Evolutionary conservation across 495 filamentous ascomycete genomes (phyloP).

Genomic region (Parathielavia hyrcaniae): DNA sequence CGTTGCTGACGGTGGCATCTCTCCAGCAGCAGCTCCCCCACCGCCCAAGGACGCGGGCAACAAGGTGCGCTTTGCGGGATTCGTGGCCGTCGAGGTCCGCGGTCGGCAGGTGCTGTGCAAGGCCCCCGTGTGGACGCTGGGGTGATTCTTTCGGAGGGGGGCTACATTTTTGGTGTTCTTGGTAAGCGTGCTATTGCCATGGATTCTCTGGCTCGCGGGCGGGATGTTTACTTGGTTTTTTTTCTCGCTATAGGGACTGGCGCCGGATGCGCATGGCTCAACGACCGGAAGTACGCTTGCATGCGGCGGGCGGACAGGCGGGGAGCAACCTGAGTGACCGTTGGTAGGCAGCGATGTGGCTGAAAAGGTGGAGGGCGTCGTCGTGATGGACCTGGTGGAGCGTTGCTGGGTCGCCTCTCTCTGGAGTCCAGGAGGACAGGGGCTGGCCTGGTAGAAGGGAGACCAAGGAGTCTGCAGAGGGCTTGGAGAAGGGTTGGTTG

Average conservation of each 20-base stretch:
- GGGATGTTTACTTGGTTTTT: slow-evolving; percentile 2
- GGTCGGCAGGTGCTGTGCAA: slow-evolving; percentile 78
- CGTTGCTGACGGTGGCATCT: slow-evolving; percentile 25
- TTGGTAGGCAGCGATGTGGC: not conserved
- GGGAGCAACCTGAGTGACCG: not conserved
- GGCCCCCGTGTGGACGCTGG: slow-evolving; percentile 77
- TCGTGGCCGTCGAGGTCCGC: slow-evolving; percentile 78
- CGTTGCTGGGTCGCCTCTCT: not conserved
- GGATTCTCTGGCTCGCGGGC: not conserved
- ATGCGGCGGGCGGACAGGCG: not conserved
- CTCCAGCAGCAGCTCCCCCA: slow-evolving; percentile 42
- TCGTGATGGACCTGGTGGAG: not conserved
- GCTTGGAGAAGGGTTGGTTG: not conserved
- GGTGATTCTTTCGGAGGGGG: slow-evolving; percentile 19
- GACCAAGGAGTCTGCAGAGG: not conserved
- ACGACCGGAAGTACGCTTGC: not conserved
- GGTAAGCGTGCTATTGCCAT: not conserved
- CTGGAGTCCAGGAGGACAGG: not conserved
- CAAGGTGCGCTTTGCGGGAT: slow-evolving; percentile 75
- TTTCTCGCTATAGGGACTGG: not conserved
- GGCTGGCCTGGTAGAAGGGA: not conserved
- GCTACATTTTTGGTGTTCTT: not conserved
- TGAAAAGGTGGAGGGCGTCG: not conserved
- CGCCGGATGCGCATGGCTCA: not conserved
- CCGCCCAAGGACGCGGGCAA: slow-evolving; percentile 42